Evolutionary conservation across 306 rosid species (phyloP).

Genomic region (Argentina anserina): DNA sequence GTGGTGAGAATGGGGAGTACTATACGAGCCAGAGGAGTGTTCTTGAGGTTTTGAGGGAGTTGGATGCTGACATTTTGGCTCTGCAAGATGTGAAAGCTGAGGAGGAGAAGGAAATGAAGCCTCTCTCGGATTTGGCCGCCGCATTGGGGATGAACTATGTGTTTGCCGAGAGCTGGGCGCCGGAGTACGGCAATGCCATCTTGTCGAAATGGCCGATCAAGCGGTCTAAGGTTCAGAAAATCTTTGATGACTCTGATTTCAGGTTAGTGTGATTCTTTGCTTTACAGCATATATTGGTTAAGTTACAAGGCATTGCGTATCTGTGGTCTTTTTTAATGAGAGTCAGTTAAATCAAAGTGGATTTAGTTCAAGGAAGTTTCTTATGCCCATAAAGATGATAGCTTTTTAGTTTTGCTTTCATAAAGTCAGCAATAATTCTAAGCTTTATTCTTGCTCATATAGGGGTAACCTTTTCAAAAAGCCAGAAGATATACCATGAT

Average conservation of each 20-base stretch:
- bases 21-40: constrained; percentile 43
- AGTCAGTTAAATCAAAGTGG: too few relatives aligned
- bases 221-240: constrained; percentile 52
- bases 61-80: constrained; percentile 81
- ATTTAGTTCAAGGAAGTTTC: neutral
- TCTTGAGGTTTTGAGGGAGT: constrained; percentile 71
- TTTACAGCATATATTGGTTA: neutral
- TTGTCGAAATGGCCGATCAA: constrained; percentile 90
- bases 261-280: constrained; percentile 36
- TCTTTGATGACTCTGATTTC: constrained; percentile 80
- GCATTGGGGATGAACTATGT: constrained; percentile 80
- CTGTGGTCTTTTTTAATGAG: neutral
- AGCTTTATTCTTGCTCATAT: constrained; percentile 14
- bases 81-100: constrained; percentile 95
- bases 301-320: neutral
- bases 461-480: constrained; percentile 20
- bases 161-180: constrained; percentile 98
- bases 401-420: constrained; percentile 12
- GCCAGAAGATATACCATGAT: neutral
- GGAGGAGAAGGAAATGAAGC: constrained; percentile 91
- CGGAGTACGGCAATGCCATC: constrained; percentile 88
- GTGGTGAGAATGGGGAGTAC: constrained; percentile 9
- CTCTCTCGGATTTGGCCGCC: constrained; percentile 78
- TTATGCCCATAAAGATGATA: constrained; percentile 20
- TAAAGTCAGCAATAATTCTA: constrained; percentile 38